Evolutionary conservation across 352 stramenopile genomes (phyloP), one percentile per base, ranked within the genome.

Genomic region (Globisporangium mamillatum): DNA sequence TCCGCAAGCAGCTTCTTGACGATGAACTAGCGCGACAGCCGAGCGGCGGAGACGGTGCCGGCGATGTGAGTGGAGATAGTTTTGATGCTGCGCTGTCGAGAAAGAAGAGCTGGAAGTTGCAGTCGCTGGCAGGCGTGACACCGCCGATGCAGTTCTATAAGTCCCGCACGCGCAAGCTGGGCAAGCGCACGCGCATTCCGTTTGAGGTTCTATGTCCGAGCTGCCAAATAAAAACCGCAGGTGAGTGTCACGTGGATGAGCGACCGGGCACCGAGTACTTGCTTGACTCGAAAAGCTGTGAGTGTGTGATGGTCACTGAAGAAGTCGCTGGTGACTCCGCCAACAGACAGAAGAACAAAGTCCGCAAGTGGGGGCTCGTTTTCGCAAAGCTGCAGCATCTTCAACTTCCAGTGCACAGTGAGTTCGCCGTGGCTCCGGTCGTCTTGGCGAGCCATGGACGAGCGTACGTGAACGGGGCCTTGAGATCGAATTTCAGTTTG

Each of bases 191-290:
- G 25, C 75, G 71, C 3, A n/a, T 77, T 24, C 81, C 84, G 7
- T 93, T 84, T 66, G 81, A 84, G 74, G 32, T 93, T 16, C 72
- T 69, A 32, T 93, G 86, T 56, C 27, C 65, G 14, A 63, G 57
- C 2, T 94, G 86, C 38, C 66, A 81, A 27, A 38, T 53, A 12
- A 91, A 91, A 55, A 61, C 91, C 0, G 86, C 75, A 52, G 78
- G 70, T 14, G 75, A 89, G 34, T 75, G 85, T 44, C 61, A 86
- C 14, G 62, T 93, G 12, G 75, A 91, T 66, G 66, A 62, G 60
- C 59, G 66, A 5, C 66, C 66, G 5, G 82, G 74, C 36, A 81
- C 74, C 16, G 75, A 89, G 41, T 76, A 84, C 53, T 60, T 89
- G 12, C 69, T 93, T 22, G 73, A 90, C 63, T 76, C 75, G 12